Percentiles rank a stretch among this genome's conserved stretches.
These are phyloP conservation scores for Xylaria sp. DNA, from an alignment of 2,329 filamentous ascomycete genomes.

Conservation along the genomic window DNA sequence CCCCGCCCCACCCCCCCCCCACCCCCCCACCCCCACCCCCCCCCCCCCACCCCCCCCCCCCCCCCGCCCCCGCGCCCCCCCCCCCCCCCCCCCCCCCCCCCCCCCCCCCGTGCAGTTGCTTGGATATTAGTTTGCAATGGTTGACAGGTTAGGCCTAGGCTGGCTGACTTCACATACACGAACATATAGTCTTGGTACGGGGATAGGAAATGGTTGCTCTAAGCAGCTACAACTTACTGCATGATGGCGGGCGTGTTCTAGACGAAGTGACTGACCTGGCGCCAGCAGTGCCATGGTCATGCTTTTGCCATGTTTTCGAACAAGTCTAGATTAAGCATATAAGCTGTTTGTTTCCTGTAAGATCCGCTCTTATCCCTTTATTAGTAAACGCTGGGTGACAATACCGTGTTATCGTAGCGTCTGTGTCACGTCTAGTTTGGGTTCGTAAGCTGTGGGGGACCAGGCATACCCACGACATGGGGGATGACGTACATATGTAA, in stretches of 20 bases:
- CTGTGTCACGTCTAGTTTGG: no score
- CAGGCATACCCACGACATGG: neutral
- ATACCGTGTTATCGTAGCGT: neutral
- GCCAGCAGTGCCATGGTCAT: neutral
- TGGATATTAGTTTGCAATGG: slow-evolving; percentile 1
- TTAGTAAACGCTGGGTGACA: neutral
- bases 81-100: no score
- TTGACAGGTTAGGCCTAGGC: slow-evolving; percentile 7
- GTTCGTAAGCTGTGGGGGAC: slow-evolving; percentile 8
- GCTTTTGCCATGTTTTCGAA: neutral
- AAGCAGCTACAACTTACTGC: slow-evolving; percentile 6
- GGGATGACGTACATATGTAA: slow-evolving; percentile 16
- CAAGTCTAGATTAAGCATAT: neutral
- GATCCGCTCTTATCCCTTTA: neutral
- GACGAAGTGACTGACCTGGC: neutral
- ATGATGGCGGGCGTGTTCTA: slow-evolving; percentile 9
- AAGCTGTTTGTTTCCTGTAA: neutral
- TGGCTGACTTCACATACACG: slow-evolving; percentile 6
- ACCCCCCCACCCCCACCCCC: no score
- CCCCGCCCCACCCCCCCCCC: no score
- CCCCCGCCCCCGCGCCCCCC: no score
- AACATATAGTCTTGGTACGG: neutral
- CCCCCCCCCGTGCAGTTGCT: no score
- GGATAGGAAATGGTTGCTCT: neutral
- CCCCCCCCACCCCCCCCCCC: no score